Conservation (phyloP, 331 rosid genomes). For the Rhamnella rubrinervis region DNA sequence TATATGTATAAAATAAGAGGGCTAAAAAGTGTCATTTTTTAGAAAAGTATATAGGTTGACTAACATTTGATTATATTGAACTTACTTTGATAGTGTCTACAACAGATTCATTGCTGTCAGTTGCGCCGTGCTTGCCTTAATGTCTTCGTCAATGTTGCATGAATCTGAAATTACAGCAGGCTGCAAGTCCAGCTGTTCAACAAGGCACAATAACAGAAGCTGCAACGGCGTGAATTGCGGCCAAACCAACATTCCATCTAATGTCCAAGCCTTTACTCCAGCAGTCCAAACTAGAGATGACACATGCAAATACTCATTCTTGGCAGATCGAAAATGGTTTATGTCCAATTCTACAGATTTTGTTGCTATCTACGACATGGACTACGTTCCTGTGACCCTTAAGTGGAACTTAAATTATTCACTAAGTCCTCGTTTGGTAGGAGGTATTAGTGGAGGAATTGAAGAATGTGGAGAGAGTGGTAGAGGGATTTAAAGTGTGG, state of each 20-base stretch:
- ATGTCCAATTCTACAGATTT: background rate
- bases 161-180: background rate
- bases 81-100: too few species aligned
- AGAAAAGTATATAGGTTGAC: too few species aligned
- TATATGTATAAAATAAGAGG: too few species aligned
- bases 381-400: slow-evolving; percentile 5
- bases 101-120: slow-evolving; percentile 17
- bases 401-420: background rate
- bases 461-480: too few species aligned
- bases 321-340: slow-evolving; percentile 8
- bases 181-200: background rate
- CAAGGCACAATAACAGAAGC: too few species aligned
- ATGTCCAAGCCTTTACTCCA: too few species aligned
- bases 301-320: slow-evolving; percentile 14
- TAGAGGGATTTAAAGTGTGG: too few species aligned
- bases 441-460: too few species aligned
- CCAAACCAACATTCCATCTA: background rate
- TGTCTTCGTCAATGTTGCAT: background rate
- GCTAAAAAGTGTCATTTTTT: too few species aligned
- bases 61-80: too few species aligned
- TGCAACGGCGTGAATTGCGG: slow-evolving; percentile 11
- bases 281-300: background rate
- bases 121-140: background rate
- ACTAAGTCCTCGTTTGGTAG: too few species aligned
- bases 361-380: background rate